These are phyloP conservation scores for Chlorella sp. DNA, from an alignment of 139 green algal species.

Conservation along the genomic window DNA sequence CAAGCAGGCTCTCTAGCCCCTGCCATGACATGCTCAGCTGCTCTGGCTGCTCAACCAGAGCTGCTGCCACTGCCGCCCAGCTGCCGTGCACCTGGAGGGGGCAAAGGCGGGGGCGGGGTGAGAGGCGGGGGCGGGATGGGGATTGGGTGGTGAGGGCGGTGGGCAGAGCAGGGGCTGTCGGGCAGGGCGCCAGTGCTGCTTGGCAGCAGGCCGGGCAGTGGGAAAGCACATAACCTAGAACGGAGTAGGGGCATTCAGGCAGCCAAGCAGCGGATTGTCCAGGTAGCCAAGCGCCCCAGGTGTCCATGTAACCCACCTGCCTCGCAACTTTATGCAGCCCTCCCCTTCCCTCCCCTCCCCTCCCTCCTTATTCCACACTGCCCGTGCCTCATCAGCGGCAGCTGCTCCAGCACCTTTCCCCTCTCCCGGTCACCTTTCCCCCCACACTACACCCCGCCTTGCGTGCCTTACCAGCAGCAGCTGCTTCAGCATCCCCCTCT, in stretches of 20 bases:
- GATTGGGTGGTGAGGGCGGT: no score
- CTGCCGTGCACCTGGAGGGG: neutral
- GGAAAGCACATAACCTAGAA: no score
- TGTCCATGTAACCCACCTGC: neutral
- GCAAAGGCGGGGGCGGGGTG: neutral
- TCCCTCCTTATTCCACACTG: neutral
- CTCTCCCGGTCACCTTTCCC: neutral
- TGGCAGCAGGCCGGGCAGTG: neutral
- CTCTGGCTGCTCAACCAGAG: neutral
- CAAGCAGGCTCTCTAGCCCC: neutral
- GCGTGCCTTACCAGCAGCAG: slow-evolving; percentile 9
- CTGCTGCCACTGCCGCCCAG: neutral
- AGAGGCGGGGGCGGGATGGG: neutral
- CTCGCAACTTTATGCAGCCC: neutral
- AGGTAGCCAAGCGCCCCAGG: neutral
- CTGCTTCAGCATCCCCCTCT: neutral
- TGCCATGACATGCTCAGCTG: neutral
- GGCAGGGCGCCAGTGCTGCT: neutral
- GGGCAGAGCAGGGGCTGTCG: neutral
- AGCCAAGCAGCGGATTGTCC: neutral
- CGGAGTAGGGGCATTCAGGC: neutral
- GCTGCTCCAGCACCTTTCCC: neutral
- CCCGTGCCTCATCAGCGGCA: neutral
- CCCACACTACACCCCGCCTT: no score
- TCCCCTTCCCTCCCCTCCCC: no score